These are phyloP conservation scores for Chenopodium album DNA, from an alignment of 148 eudicot genomes.

Conservation along the genomic window DNA sequence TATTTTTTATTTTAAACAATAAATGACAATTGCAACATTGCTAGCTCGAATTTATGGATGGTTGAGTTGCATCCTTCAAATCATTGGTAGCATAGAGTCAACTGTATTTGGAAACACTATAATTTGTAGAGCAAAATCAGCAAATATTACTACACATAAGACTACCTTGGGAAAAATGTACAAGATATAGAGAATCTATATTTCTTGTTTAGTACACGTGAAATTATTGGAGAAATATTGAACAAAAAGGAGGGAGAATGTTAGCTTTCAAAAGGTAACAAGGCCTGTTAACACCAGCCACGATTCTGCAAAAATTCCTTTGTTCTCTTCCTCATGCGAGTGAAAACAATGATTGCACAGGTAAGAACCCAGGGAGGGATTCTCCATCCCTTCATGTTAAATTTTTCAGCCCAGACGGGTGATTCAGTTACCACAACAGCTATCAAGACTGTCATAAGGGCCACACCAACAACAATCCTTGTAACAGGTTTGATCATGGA, in stretches of 20 bases:
- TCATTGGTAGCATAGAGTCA: not conserved
- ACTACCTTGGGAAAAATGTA: not conserved
- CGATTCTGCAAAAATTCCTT: constrained; percentile 49
- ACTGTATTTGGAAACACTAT: not conserved
- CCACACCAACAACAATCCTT: constrained; percentile 65
- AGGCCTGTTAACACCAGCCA: constrained; percentile 31
- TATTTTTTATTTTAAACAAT: no score
- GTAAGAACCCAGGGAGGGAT: constrained; percentile 93
- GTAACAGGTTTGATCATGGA: constrained; percentile 76
- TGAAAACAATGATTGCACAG: constrained; percentile 77
- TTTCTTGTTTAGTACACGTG: not conserved
- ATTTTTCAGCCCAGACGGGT: constrained; percentile 65
- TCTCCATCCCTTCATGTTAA: constrained; percentile 51
- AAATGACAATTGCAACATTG: no score
- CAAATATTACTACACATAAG: not conserved
- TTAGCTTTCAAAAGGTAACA: not conserved
- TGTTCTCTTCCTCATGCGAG: constrained; percentile 87
- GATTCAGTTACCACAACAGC: constrained; percentile 55
- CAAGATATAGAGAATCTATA: not conserved
- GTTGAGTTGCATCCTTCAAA: not conserved
- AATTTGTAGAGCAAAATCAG: not conserved
- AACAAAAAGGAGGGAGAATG: constrained; percentile 1
- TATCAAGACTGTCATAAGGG: constrained; percentile 52
- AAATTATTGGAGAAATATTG: constrained; percentile 19
- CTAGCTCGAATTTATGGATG: no score